Percentiles rank a stretch among this genome's conserved stretches.
These are phyloP conservation scores for Mayamaea pseudoterrestris DNA, from an alignment of 108 stramenopile genomes.

Conservation along the genomic window DNA sequence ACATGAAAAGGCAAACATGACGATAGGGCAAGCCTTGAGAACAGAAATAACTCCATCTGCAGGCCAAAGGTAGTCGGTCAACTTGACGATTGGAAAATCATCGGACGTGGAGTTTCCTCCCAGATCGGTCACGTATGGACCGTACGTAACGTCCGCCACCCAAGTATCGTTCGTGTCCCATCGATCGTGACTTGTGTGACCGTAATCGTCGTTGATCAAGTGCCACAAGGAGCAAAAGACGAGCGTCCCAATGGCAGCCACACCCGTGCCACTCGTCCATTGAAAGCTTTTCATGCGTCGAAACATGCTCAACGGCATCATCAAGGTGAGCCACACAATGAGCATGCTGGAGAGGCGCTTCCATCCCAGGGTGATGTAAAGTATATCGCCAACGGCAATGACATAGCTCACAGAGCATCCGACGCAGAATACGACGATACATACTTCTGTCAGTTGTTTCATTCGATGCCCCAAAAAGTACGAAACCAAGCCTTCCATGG, in stretches of 20 bases:
- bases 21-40: conserved; percentile 62
- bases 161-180: conserved; percentile 4
- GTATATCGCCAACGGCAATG: conserved; percentile 71
- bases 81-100: not conserved
- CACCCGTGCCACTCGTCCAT: conserved; percentile 47
- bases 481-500: conserved; percentile 52
- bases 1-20: conserved; percentile 73
- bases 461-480: conserved; percentile 25
- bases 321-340: conserved; percentile 44
- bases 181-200: conserved; percentile 11
- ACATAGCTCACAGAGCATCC: conserved; percentile 32
- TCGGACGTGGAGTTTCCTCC: not conserved
- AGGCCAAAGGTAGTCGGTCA: conserved; percentile 31
- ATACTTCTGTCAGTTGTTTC: conserved; percentile 34
- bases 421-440: conserved; percentile 53
- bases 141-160: not conserved
- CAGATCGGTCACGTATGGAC: not conserved
- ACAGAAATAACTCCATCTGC: conserved; percentile 26
- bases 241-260: conserved; percentile 50
- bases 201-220: conserved; percentile 17
- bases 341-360: conserved; percentile 17
- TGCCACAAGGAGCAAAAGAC: conserved; percentile 58
- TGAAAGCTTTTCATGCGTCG: conserved; percentile 45
- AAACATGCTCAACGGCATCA: conserved; percentile 58
- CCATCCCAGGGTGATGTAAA: conserved; percentile 25